phyloP scores from a whole-genome alignment of 2,329 filamentous ascomycete genomes.

The Rhytidhysteron rufulum region DNA sequence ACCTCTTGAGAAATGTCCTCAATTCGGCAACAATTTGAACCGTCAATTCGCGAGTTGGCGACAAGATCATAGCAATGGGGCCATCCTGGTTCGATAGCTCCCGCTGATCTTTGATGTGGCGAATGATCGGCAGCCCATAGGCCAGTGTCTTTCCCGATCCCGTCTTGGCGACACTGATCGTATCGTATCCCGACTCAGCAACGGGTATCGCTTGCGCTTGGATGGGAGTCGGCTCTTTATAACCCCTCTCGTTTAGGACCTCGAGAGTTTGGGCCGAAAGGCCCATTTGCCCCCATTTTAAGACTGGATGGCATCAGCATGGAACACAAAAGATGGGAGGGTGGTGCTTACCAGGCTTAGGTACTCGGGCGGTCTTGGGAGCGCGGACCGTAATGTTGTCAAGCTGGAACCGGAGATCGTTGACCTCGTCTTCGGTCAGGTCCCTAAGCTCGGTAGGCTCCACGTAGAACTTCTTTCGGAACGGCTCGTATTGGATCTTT shows the following conservation, averaged over 20 bases:
- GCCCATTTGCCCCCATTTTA: slow-evolving; percentile 95
- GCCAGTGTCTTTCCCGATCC: slow-evolving; percentile 97
- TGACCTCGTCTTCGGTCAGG: slow-evolving; percentile 80
- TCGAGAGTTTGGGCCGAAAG: slow-evolving; percentile 83
- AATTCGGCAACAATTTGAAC: slow-evolving; percentile 93
- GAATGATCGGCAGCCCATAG: slow-evolving; percentile 93
- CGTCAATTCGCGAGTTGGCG: slow-evolving; percentile 88
- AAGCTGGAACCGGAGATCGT: slow-evolving; percentile 76
- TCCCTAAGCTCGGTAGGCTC: slow-evolving; percentile 80
- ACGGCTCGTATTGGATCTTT: slow-evolving; percentile 79
- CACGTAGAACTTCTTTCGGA: slow-evolving; percentile 92
- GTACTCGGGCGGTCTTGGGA: slow-evolving; percentile 62
- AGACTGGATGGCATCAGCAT: slow-evolving; percentile 47
- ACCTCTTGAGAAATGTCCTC: slow-evolving; percentile 86
- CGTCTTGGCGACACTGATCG: slow-evolving; percentile 95
- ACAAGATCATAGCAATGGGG: slow-evolving; percentile 83
- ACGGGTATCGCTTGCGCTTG: slow-evolving; percentile 92
- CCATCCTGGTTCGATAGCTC: slow-evolving; percentile 80
- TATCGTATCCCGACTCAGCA: slow-evolving; percentile 93
- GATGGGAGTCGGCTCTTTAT: slow-evolving; percentile 86
- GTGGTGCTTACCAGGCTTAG: slow-evolving; percentile 58
- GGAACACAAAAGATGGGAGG: background rate
- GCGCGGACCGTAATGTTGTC: slow-evolving; percentile 90
- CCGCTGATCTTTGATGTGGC: slow-evolving; percentile 92
- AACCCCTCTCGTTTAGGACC: slow-evolving; percentile 75